phyloP scores from a whole-genome alignment of 2,329 filamentous ascomycete species.

The Cytospora piceicola region DNA sequence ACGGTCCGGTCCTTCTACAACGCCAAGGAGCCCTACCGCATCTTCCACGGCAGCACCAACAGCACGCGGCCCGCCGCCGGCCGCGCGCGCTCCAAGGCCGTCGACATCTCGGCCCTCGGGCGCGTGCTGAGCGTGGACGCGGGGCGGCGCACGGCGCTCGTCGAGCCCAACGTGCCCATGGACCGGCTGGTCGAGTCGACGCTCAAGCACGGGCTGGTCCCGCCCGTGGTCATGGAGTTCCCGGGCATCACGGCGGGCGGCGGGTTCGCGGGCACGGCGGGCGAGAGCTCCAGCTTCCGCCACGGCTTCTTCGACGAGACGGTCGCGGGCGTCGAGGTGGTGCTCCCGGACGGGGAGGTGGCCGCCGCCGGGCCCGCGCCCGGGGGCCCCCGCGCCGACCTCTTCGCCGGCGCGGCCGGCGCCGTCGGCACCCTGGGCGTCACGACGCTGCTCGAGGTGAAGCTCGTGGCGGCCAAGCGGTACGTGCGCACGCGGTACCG shows the following conservation, averaged over 20 bases:
- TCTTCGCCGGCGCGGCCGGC: conserved; percentile 69
- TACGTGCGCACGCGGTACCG: conserved; percentile 68
- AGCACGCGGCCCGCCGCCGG: conserved; percentile 64
- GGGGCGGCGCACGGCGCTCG: conserved; percentile 60
- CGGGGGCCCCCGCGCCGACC: conserved; percentile 46
- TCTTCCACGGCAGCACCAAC: conserved; percentile 79
- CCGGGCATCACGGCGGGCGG: conserved; percentile 76
- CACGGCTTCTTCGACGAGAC: conserved; percentile 74
- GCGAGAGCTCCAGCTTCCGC: conserved; percentile 71
- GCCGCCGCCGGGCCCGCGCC: conserved; percentile 49
- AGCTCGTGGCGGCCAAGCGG: conserved; percentile 61
- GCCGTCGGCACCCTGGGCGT: conserved; percentile 71
- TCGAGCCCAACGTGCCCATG: conserved; percentile 73
- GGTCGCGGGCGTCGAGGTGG: conserved; percentile 67
- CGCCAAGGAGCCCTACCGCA: conserved; percentile 65
- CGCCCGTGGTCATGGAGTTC: conserved; percentile 77
- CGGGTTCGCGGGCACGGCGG: conserved; percentile 71
- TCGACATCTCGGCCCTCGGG: conserved; percentile 69
- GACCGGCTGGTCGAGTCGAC: conserved; percentile 70
- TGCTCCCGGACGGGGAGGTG: conserved; percentile 68
- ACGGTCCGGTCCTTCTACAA: conserved; percentile 54
- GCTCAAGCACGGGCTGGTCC: conserved; percentile 66
- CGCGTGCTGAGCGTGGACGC: conserved; percentile 68
- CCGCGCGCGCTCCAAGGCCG: conserved; percentile 35
- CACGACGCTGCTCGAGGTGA: conserved; percentile 68